Evolutionary conservation across 768 basidiomycete species (phyloP), one percentile per base, ranked within the genome.

Genomic region (Omphalotus guepiniiformis): DNA sequence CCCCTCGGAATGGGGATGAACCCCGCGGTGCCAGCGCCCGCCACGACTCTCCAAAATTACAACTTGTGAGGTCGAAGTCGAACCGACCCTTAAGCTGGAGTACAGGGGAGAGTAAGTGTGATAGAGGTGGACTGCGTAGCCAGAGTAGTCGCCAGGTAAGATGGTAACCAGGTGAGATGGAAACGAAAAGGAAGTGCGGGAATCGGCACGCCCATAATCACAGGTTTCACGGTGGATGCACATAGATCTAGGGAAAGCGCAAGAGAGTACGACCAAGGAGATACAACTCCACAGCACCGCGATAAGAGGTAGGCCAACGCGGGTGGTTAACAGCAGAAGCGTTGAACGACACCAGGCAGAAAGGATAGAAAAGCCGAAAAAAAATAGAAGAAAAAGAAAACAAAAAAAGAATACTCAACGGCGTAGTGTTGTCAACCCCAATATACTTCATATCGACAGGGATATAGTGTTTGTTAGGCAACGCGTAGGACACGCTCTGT

Each of bases 391-490:
- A 6, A 13, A 7, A 39, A 4, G 9, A n/a, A 22, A 42, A 35
- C 37, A 16, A 27, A 41, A 53, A 34, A 34, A 50, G 50, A 34
- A 56, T 25, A 63, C 64, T 68, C 59, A 58, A 85, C 83, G 83
- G 82, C 2, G 79, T 80, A 30, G 76, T 53, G 58, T 91, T 90
- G 55, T 88, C 85, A 7, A 86, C 60, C 2, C 79, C 80, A 36
- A 86, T 67, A 51, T 88, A 89, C 44, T 65, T 66, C 82, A 92
- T 85, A 63, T 89, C 81, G 39, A 93, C 89, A 0, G 89, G 88
- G 55, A 96, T 79, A 63, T 95, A 97, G 61, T 96, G 94, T 68
- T 93, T 91, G 73, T 98, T 98, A 2, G 95, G 94, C 2, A 96
- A 74, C 35, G 68, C 64, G 66, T 95, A 96, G 12, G 75, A 73